phyloP scores from a whole-genome alignment of 2,329 filamentous ascomycete species.

The Cladophialophora chaetospira region DNA sequence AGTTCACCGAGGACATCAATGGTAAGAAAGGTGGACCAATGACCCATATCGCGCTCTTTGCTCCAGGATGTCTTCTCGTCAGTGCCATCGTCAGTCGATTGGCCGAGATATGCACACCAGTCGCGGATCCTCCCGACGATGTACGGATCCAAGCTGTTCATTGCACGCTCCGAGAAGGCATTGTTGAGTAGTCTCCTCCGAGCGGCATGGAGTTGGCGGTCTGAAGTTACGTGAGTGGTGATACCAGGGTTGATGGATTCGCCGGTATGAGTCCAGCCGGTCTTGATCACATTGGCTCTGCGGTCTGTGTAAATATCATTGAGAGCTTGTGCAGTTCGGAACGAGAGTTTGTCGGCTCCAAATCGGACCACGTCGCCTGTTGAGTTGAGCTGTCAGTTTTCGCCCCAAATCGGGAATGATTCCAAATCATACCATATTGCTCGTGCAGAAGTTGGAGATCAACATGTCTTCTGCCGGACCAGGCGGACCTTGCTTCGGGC shows the following conservation, averaged over 20 bases:
- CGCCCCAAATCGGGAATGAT: not conserved
- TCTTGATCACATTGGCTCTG: constrained; percentile 49
- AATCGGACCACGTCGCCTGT: constrained; percentile 34
- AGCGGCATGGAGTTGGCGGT: constrained; percentile 21
- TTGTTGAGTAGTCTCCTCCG: constrained; percentile 39
- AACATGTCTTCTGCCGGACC: constrained; percentile 36
- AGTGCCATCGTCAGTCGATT: constrained; percentile 1
- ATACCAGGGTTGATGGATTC: constrained; percentile 41
- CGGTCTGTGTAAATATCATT: constrained; percentile 53
- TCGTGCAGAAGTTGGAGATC: constrained; percentile 36
- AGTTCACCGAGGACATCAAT: constrained; percentile 57
- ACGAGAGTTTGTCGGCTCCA: constrained; percentile 33
- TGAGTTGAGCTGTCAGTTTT: constrained; percentile 11
- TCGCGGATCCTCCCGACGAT: constrained; percentile 48
- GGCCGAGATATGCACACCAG: constrained; percentile 38
- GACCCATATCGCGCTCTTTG: constrained; percentile 46
- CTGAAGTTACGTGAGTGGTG: constrained; percentile 44
- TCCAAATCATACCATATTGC: constrained; percentile 35
- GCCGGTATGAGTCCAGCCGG: constrained; percentile 52
- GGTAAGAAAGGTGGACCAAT: constrained; percentile 49
- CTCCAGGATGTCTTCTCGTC: constrained; percentile 38
- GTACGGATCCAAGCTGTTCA: constrained; percentile 49
- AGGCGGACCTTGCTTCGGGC: constrained; percentile 42
- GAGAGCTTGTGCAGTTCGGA: constrained; percentile 38
- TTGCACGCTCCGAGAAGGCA: constrained; percentile 41